Percentiles rank a stretch among this genome's conserved stretches.
Conservation (phyloP, 495 filamentous ascomycete species). For the Talaromyces stipitatus region DNA sequence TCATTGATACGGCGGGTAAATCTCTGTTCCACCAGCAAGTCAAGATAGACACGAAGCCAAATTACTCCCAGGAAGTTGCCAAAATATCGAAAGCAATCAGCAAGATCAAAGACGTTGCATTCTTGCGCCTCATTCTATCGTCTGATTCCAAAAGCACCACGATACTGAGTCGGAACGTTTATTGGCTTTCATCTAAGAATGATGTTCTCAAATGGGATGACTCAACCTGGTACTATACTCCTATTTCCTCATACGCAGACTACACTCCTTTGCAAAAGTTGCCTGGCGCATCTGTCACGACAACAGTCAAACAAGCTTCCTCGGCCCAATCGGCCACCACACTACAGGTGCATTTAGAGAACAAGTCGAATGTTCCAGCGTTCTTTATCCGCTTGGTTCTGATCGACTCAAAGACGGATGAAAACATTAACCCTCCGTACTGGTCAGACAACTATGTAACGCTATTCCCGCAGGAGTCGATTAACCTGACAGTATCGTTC, state of each 20-base stretch:
- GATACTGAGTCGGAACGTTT: slow-evolving; percentile 50
- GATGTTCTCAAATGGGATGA: slow-evolving; percentile 49
- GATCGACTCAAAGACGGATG: slow-evolving; percentile 23
- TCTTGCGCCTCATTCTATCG: slow-evolving; percentile 42
- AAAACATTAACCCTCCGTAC: slow-evolving; percentile 42
- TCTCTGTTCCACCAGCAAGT: slow-evolving; percentile 20
- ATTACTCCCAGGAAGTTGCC: slow-evolving; percentile 18
- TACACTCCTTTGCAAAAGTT: slow-evolving; percentile 41
- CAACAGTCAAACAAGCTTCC: slow-evolving; percentile 8
- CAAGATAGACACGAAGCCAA: slow-evolving; percentile 11
- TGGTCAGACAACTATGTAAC: slow-evolving; percentile 61
- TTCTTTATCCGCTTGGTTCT: slow-evolving; percentile 48
- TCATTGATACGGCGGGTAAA: slow-evolving; percentile 41
- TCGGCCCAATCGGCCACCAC: not conserved
- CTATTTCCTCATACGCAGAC: slow-evolving; percentile 45
- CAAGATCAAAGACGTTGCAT: slow-evolving; percentile 36
- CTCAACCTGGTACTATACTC: slow-evolving; percentile 53
- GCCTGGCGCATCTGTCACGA: slow-evolving; percentile 24
- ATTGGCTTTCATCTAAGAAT: slow-evolving; percentile 45
- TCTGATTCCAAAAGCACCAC: slow-evolving; percentile 14
- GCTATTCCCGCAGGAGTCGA: slow-evolving; percentile 48
- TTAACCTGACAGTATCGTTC: slow-evolving; percentile 20
- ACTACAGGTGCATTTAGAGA: slow-evolving; percentile 38
- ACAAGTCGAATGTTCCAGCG: slow-evolving; percentile 43
- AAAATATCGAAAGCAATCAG: slow-evolving; percentile 22